Evolutionary conservation across 78 protist species (phyloP).

Genomic region (Chrysochromulina parva): DNA sequence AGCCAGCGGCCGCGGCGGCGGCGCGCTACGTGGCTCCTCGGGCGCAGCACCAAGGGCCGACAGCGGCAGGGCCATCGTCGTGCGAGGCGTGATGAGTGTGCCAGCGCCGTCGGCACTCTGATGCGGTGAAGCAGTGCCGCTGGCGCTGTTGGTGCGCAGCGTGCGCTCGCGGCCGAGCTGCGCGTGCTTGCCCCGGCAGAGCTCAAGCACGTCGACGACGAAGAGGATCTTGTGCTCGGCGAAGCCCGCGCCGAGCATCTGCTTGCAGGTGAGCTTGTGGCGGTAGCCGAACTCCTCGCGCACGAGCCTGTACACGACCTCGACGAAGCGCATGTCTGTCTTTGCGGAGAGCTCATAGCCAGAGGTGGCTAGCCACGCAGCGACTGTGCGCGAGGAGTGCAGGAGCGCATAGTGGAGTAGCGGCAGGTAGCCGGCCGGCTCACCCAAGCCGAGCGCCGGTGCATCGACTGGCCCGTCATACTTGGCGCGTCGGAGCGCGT

Average conservation of each 20-base stretch:
- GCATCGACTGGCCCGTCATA: too few species aligned
- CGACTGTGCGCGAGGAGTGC: neutral
- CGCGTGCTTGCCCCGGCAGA: neutral
- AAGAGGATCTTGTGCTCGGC: slow-evolving; percentile 12
- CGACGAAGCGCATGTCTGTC: slow-evolving; percentile 30
- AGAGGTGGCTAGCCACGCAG: neutral
- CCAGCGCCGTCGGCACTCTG: too few species aligned
- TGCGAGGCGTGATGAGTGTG: too few species aligned
- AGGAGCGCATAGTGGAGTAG: slow-evolving; percentile 12
- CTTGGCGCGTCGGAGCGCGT: too few species aligned
- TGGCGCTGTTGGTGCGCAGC: too few species aligned
- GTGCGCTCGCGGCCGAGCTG: neutral
- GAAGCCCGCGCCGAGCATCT: slow-evolving; percentile 25
- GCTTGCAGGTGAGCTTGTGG: slow-evolving; percentile 8
- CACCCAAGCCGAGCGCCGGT: neutral
- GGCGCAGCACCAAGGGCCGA: too few species aligned
- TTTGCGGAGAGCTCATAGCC: slow-evolving; percentile 25
- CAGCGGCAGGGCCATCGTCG: too few species aligned
- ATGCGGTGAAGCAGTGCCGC: too few species aligned
- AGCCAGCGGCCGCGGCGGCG: too few species aligned
- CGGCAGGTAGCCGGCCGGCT: slow-evolving; percentile 15
- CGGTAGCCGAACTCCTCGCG: neutral
- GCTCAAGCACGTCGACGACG: neutral
- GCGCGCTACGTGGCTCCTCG: too few species aligned
- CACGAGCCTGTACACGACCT: neutral